Evolutionary conservation across 2,329 filamentous ascomycete species (phyloP).

Genomic region (Plectosphaerella cucumerina): DNA sequence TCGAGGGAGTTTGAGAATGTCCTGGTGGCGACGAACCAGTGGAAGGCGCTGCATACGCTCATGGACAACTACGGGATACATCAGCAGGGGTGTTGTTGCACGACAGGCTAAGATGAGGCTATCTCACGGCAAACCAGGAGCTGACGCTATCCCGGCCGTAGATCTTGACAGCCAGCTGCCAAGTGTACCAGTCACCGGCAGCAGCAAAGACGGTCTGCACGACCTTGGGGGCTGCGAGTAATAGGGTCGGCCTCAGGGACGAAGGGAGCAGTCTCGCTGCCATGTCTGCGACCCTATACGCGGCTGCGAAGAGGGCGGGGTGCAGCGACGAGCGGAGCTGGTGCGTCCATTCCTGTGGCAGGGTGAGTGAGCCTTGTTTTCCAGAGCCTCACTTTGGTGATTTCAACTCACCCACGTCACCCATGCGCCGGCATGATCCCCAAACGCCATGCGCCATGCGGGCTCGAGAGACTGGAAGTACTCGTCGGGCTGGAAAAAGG

Average conservation of each 20-base stretch:
- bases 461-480: constrained; percentile 95
- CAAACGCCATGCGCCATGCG: constrained; percentile 87
- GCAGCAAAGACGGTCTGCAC: constrained; percentile 77
- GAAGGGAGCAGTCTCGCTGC: constrained; percentile 51
- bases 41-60: constrained; percentile 78
- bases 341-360: constrained; percentile 81
- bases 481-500: constrained; percentile 98
- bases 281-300: constrained; percentile 61
- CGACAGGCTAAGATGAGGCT: not conserved
- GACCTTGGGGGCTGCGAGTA: constrained; percentile 69
- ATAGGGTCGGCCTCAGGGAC: constrained; percentile 55
- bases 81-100: not conserved
- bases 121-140: constrained; percentile 67
- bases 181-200: constrained; percentile 79
- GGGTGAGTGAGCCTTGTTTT: not conserved
- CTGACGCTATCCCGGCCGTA: constrained; percentile 63
- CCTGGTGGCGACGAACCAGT: constrained; percentile 91
- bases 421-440: constrained; percentile 74
- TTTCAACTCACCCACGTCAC: constrained; percentile 88
- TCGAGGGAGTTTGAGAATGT: constrained; percentile 95
- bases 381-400: not conserved
- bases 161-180: constrained; percentile 70
- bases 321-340: constrained; percentile 87
- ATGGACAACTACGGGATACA: constrained; percentile 55
- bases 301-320: constrained; percentile 75